Evolutionary conservation across 2,329 filamentous ascomycete genomes (phyloP).

Genomic region (Aspergillus arachidicola): DNA sequence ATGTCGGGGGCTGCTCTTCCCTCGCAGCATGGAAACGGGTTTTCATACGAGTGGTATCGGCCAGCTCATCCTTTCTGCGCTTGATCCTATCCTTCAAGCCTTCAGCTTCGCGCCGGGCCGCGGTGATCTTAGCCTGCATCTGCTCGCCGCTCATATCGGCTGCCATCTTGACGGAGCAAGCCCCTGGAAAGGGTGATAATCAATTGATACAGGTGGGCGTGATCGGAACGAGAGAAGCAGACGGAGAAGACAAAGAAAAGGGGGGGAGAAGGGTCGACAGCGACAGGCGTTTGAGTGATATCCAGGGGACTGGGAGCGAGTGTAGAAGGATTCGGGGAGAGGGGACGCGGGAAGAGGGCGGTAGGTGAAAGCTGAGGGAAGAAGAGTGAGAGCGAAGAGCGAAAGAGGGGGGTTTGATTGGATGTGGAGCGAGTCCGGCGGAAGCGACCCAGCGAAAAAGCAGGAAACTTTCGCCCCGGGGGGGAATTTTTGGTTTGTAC

Average conservation of each 20-base stretch:
- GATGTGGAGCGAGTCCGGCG: constrained; percentile 30
- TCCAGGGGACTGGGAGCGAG: constrained; percentile 20
- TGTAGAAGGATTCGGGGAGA: constrained; percentile 14
- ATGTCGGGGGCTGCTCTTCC: neutral
- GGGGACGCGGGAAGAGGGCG: constrained; percentile 14
- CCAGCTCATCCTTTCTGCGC: constrained; percentile 99
- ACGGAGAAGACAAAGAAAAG: constrained; percentile 14
- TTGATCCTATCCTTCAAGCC: constrained; percentile 98
- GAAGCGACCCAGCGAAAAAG: constrained; percentile 30
- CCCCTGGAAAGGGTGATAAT: constrained; percentile 28
- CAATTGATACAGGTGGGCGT: constrained; percentile 19
- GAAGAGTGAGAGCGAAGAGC: constrained; percentile 5
- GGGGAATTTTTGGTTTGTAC: constrained; percentile 18
- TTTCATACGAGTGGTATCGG: constrained; percentile 91
- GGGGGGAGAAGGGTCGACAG: constrained; percentile 27
- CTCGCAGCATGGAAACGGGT: constrained; percentile 16
- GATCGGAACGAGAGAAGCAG: constrained; percentile 4
- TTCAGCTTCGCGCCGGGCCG: constrained; percentile 95
- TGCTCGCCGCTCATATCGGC: constrained; percentile 55
- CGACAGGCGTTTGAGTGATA: constrained; percentile 35
- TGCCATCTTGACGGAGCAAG: constrained; percentile 42
- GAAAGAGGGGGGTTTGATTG: constrained; percentile 21
- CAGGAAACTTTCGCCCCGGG: constrained; percentile 24
- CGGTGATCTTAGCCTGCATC: constrained; percentile 91
- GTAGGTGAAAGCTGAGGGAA: constrained; percentile 8